Conservation (phyloP, 2,329 filamentous ascomycete species). For the Chaetomium sp. region DNA sequence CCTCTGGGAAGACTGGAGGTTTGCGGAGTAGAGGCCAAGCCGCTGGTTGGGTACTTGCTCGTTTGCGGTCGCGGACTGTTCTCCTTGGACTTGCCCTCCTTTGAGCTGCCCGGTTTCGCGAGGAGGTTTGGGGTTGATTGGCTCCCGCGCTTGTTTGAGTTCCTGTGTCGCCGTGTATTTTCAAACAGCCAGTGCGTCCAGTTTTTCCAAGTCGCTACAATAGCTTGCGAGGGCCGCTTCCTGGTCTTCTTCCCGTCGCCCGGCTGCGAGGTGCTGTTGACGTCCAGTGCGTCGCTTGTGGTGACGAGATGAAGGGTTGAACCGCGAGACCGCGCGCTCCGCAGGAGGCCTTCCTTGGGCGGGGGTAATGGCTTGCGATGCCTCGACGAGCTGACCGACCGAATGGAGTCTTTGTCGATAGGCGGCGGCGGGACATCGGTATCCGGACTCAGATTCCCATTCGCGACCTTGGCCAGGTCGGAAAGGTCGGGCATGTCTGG, state of each 20-base stretch:
- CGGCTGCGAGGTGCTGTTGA: conserved; percentile 26
- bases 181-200: conserved; percentile 59
- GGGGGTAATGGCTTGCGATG: conserved; percentile 71
- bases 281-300: conserved; percentile 45
- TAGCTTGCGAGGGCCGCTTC: conserved; percentile 52
- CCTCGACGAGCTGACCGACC: conserved; percentile 70
- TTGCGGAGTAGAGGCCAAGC: conserved; percentile 29
- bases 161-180: conserved; percentile 46
- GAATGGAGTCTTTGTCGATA: conserved; percentile 70
- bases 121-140: conserved; percentile 55
- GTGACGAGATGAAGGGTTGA: conserved; percentile 85
- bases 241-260: conserved; percentile 40
- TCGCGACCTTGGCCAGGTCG: conserved; percentile 45
- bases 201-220: conserved; percentile 56
- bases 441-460: conserved; percentile 38
- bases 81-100: conserved; percentile 42
- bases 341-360: conserved; percentile 70
- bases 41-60: conserved; percentile 46
- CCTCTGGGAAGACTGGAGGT: conserved; percentile 45
- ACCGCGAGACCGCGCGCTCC: conserved; percentile 65
- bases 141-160: conserved; percentile 45
- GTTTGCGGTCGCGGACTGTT: conserved; percentile 54
- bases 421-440: conserved; percentile 58
- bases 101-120: conserved; percentile 39
- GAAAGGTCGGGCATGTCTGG: conserved; percentile 73